Evolutionary conservation across 2,329 filamentous ascomycete species (phyloP).

Genomic region (Mycogone perniciosa): DNA sequence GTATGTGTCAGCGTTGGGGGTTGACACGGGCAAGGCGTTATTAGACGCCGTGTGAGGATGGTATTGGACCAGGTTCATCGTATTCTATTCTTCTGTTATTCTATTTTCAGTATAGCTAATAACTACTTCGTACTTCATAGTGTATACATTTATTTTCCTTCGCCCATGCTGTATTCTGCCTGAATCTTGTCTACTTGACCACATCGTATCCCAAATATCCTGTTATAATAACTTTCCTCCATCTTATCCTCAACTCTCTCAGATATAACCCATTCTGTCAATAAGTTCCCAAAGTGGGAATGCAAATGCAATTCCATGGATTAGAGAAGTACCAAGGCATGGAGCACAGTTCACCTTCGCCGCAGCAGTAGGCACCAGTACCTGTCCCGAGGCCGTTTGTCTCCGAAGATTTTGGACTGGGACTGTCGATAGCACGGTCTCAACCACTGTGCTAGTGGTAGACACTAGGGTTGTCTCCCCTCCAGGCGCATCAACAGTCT

Average conservation of each 20-base stretch:
- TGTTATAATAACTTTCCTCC: no score
- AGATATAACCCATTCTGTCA: no score
- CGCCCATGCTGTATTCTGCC: no score
- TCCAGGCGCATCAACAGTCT: slow-evolving; percentile 30
- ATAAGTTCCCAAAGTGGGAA: background rate
- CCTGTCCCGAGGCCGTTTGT: slow-evolving; percentile 20
- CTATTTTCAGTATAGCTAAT: no score
- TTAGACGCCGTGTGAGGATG: no score
- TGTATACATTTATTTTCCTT: no score
- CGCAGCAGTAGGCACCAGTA: slow-evolving; percentile 19
- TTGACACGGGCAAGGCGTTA: background rate
- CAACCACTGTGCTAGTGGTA: slow-evolving; percentile 25
- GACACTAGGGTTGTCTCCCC: slow-evolving; percentile 20
- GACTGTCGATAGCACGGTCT: slow-evolving; percentile 26
- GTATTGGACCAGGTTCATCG: no score
- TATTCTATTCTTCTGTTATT: no score
- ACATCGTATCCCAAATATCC: no score
- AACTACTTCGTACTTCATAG: no score
- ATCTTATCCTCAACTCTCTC: no score
- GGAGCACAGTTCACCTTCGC: slow-evolving; percentile 25
- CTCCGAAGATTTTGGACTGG: slow-evolving; percentile 13
- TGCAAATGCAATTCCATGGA: background rate
- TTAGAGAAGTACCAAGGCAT: slow-evolving; percentile 33
- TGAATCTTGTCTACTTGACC: no score
- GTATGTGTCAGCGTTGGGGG: background rate